Percentiles rank a stretch among this genome's conserved stretches.
phyloP scores from a whole-genome alignment of 306 rosid genomes.

The Castanopsis chinensis region DNA sequence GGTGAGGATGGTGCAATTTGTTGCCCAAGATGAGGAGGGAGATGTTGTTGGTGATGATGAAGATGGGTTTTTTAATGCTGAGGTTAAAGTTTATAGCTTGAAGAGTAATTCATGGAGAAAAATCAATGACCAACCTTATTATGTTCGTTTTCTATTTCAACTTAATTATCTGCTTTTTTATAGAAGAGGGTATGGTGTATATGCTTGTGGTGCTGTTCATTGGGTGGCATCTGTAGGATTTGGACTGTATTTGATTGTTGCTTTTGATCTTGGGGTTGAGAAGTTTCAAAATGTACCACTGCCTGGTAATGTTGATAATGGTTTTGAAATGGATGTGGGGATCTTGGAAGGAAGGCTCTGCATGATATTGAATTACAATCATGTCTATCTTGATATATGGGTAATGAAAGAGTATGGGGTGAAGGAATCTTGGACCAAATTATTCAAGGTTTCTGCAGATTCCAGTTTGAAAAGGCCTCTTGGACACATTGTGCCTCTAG shows the following conservation, averaged over 20 bases:
- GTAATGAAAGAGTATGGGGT: neutral
- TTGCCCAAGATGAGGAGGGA: neutral
- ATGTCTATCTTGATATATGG: neutral
- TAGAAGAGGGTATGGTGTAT: neutral
- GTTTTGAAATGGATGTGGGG: neutral
- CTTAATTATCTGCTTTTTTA: neutral
- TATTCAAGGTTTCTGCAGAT: neutral
- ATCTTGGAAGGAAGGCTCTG: neutral
- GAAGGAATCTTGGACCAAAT: neutral
- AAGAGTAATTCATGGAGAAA: neutral
- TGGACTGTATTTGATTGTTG: neutral
- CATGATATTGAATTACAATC: neutral
- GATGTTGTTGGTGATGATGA: neutral
- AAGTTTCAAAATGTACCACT: neutral
- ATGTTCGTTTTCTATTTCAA: neutral
- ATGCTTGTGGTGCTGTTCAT: neutral
- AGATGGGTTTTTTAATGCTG: neutral
- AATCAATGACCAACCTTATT: neutral
- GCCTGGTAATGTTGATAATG: neutral
- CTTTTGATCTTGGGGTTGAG: conserved; percentile 5
- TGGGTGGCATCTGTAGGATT: neutral
- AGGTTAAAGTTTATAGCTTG: neutral
- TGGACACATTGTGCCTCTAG: neutral
- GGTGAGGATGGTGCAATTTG: conserved; percentile 1
- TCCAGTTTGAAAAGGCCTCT: neutral